Evolutionary conservation across 2,329 filamentous ascomycete species (phyloP).

Genomic region (Epichloe aotearoae): DNA sequence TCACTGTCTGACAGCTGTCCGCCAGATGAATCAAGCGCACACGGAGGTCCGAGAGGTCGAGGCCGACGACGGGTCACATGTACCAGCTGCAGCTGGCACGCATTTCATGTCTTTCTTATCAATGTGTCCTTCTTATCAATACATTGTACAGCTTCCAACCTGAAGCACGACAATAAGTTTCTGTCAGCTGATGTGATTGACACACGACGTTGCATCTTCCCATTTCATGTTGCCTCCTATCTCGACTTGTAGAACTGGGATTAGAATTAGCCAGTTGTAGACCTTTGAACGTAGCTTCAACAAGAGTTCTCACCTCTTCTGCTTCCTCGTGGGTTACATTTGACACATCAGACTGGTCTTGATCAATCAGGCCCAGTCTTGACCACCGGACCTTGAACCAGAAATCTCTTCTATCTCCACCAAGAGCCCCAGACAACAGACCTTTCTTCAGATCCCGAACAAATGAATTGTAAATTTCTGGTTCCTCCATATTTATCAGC

Average conservation of each 20-base stretch:
- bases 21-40: background rate
- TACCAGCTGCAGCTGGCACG: background rate
- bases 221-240: constrained; percentile 7
- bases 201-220: background rate
- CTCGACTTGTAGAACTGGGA: constrained; percentile 25
- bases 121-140: background rate
- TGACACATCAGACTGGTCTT: constrained; percentile 47
- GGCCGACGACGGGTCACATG: background rate
- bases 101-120: background rate
- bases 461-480: constrained; percentile 63
- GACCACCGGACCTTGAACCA: constrained; percentile 62
- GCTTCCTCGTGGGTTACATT: constrained; percentile 58
- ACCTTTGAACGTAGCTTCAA: background rate
- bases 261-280: constrained; percentile 12
- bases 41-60: background rate
- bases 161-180: too few species aligned
- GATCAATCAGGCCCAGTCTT: constrained; percentile 61
- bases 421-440: constrained; percentile 54
- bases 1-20: constrained; percentile 2
- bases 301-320: constrained; percentile 34
- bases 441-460: constrained; percentile 58
- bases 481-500: constrained; percentile 61
- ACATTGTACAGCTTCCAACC: background rate
- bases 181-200: background rate
- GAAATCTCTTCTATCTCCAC: constrained; percentile 67